phyloP scores from a whole-genome alignment of 2,329 filamentous ascomycete genomes.

The Penicillium sclerotiorum region DNA sequence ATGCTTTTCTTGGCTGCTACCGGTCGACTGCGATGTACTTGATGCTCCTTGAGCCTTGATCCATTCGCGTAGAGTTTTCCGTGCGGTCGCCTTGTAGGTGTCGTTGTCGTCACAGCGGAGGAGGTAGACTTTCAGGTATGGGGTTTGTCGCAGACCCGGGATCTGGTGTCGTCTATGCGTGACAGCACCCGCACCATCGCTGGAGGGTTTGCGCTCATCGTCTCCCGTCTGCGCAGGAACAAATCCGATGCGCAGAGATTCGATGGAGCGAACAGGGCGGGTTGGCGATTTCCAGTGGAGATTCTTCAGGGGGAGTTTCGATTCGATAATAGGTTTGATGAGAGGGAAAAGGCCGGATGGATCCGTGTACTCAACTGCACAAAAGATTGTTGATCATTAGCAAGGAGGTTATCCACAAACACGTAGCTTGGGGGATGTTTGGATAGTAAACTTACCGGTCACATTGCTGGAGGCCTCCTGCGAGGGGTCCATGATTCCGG shows the following conservation, averaged over 20 bases:
- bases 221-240: conserved; percentile 61
- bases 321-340: conserved; percentile 73
- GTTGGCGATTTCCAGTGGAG: conserved; percentile 96
- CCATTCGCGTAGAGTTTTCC: conserved; percentile 86
- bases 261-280: conserved; percentile 88
- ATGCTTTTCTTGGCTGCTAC: conserved; percentile 81
- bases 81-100: conserved; percentile 78
- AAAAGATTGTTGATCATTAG: too few relatives aligned
- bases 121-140: conserved; percentile 88
- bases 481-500: conserved; percentile 45
- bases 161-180: conserved; percentile 83
- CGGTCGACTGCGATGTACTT: conserved; percentile 33
- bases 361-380: conserved; percentile 90
- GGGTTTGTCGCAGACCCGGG: conserved; percentile 85
- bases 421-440: too few relatives aligned
- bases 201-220: conserved; percentile 38
- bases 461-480: conserved; percentile 70
- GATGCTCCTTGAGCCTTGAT: conserved; percentile 72
- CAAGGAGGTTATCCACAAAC: too few relatives aligned
- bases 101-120: conserved; percentile 96
- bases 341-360: conserved; percentile 85
- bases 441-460: conserved; percentile 57
- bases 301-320: conserved; percentile 82
- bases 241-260: conserved; percentile 87
- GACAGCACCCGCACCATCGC: conserved; percentile 38